Evolutionary conservation across 306 rosid species (phyloP).

Genomic region (Vicia villosa): DNA sequence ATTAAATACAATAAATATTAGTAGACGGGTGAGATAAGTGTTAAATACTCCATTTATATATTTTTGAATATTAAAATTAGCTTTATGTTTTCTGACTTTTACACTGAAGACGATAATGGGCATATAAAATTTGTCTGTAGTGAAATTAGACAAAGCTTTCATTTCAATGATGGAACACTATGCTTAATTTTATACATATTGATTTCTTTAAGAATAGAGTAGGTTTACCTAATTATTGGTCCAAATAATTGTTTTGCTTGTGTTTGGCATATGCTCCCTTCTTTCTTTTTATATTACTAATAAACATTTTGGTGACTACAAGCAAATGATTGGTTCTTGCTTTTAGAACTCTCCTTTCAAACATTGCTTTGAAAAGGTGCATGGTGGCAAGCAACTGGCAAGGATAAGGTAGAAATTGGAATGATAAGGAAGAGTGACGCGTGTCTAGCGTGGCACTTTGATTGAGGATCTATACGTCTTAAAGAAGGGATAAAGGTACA

Average conservation of each 20-base stretch:
- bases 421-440: background rate
- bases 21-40: too few species aligned
- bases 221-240: slow-evolving; percentile 6
- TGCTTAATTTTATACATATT: background rate
- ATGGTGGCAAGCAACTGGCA: background rate
- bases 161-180: background rate
- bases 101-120: background rate
- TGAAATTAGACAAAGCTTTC: background rate
- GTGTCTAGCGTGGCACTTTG: background rate
- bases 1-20: too few species aligned
- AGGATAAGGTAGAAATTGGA: background rate
- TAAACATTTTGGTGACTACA: background rate
- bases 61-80: background rate
- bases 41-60: background rate
- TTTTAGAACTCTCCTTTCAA: background rate
- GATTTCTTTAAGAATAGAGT: background rate
- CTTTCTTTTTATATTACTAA: background rate
- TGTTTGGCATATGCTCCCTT: background rate
- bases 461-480: background rate
- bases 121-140: background rate
- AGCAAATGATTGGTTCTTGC: background rate
- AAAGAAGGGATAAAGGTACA: background rate
- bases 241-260: background rate
- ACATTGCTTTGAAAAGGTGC: background rate
- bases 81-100: background rate